Percentiles rank a stretch among this genome's conserved stretches.
phyloP scores from a whole-genome alignment of 2,329 filamentous ascomycete species.

The Paracoccidioides brasiliensis region DNA sequence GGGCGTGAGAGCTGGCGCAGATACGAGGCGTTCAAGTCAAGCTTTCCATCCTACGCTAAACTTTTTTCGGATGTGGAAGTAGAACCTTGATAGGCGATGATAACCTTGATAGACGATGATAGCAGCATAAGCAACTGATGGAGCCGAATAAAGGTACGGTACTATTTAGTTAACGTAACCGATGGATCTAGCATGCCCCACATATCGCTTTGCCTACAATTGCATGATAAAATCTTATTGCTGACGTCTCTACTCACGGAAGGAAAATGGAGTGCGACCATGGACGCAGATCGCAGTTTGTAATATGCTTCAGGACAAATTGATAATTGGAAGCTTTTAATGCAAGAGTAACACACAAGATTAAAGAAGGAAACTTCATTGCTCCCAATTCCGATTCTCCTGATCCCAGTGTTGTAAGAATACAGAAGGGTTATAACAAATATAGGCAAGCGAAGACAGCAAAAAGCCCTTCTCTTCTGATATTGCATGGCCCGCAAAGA shows the following conservation, averaged over 20 bases:
- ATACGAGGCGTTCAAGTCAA: background rate
- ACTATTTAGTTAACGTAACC: too few relatives aligned
- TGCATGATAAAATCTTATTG: too few relatives aligned
- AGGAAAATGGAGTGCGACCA: too few relatives aligned
- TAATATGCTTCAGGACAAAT: background rate
- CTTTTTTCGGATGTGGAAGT: background rate
- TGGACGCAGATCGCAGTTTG: too few relatives aligned
- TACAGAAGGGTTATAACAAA: background rate
- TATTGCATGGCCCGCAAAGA: background rate
- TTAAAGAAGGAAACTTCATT: background rate
- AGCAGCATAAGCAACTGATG: background rate
- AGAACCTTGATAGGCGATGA: background rate
- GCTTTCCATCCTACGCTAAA: background rate
- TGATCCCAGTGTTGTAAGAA: background rate
- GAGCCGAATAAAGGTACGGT: background rate
- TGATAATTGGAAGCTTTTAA: background rate
- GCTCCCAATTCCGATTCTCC: background rate
- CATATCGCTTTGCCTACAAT: too few relatives aligned
- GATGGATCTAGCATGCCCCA: too few relatives aligned
- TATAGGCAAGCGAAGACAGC: background rate
- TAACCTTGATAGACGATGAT: background rate
- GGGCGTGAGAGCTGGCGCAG: background rate
- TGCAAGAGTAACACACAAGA: background rate
- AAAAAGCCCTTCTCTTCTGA: background rate
- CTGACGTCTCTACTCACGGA: too few relatives aligned